Evolutionary conservation across 768 basidiomycete genomes (phyloP), one percentile per base, ranked within the genome.

Genomic region (Aureoboletus auriporus): DNA sequence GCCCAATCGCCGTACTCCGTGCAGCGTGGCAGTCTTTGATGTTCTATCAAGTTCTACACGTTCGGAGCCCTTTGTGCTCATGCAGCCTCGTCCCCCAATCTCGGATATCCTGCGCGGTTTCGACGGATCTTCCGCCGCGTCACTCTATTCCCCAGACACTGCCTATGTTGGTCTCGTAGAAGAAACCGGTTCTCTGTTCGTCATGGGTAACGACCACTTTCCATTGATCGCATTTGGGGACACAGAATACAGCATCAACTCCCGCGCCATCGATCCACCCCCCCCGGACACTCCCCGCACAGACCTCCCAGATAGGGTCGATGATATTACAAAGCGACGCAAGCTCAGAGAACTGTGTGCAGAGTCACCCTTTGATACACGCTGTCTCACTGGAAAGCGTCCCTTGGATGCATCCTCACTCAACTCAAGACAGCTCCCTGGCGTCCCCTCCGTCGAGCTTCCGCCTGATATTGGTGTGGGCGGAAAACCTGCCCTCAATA

Each of bases 101-200:
- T 75, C 83, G 16, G 84, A 92, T 30, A 72, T 95, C 8, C 73
- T 93, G 30, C 83, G 84, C 9, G 63, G 62, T 13, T 65, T 66
- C 28, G 74, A 74, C 47, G 47, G 68, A 26, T 51, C 62, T 20
- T 52, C 61, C 14, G 54, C 63, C 60, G 38, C 64, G n/a, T 69
- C 80, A n/a, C 67, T 68, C 6, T 66, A 68, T 27, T 64, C 69
- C 8, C 67, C 70, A 6, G 77, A 84, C 27, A 76, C 80, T 0
- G 92, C 92, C 1, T 96, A 87, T 62, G 82, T 97, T 16, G 93
- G 93, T 3, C 69, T 88, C 14, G 77, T 93, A 13, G 77, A 80
- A 39, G 81, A 84, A 60, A 79, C 78, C 0, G 82, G 77, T 3
- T 87, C 86, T 36, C 73, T 96, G 2, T 95, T 83, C 57, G 93